Evolutionary conservation across 2,329 filamentous ascomycete species (phyloP), one percentile per base, ranked within the genome.

Genomic region (Epichloe glyceriae): DNA sequence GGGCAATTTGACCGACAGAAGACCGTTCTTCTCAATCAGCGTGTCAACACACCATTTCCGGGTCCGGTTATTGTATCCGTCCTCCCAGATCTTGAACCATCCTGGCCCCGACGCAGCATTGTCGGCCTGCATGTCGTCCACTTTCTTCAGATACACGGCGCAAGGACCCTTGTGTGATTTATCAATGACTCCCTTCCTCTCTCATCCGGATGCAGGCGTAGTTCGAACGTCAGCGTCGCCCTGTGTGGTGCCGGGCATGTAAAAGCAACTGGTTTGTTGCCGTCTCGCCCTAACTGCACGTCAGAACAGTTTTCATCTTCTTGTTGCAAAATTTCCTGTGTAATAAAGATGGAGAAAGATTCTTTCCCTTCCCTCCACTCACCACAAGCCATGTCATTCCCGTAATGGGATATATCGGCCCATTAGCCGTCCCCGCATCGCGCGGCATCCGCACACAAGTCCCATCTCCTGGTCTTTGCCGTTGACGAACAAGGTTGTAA

Each of bases 31-130:
- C 50, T 68, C 72, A 52, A 83, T 83, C 52, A 89, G 71, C 53
- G 78, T 79, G 60, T 86, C 78, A 3, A 81, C 83, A 66, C 85
- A 88, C 83, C 85, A 89, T 62, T 78, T 70, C 30, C 70, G 63
- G 2, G 70, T 70, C 5, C 62, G 57, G 5, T 67, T 62, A 58
- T 85, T 73, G 65, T 85, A 86, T 44, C 82, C 83, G 48, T 83
- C 74, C 52, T 86, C 76, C 72, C 76, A 87, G 61, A 89, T 78
- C 73, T 88, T 88, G 74, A 89, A 86, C 86, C 85, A 90, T 39
- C 85, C 85, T 47, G 72, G 68, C 4, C 85, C 84, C 22, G 73
- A 68, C 47, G 79, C 48, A 7, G 19, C 79, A 12, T 75, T 64
- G 55, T 73, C 69, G 20, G 61, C 62, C 12, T 67, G 67, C 52